Evolutionary conservation across 805 yeast species (phyloP).

Genomic region (Yarrowia alimentaria): DNA sequence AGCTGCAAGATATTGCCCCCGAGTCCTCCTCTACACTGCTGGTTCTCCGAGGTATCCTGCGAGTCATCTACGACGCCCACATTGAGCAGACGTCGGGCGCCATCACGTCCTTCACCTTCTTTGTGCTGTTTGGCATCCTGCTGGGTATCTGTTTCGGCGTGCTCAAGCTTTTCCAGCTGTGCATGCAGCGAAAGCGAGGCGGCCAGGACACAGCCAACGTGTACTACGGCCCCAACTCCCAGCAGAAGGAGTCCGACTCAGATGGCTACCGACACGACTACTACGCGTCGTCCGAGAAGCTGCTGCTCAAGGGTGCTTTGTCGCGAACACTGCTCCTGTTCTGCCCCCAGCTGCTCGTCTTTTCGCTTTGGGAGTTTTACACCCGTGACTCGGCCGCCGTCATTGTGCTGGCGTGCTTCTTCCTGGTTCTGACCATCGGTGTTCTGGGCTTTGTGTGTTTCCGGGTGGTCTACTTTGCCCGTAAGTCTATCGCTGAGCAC

Average conservation of each 20-base stretch:
- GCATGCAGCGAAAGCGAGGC: slow-evolving; percentile 7
- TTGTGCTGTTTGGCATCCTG: slow-evolving; percentile 71
- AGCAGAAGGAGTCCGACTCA: slow-evolving; percentile 12
- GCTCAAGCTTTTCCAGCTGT: slow-evolving; percentile 44
- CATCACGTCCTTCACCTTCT: slow-evolving; percentile 83
- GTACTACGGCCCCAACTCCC: slow-evolving; percentile 14
- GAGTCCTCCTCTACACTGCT: slow-evolving; percentile 43
- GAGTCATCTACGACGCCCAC: slow-evolving; percentile 71
- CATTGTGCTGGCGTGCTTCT: slow-evolving; percentile 72
- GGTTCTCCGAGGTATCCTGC: slow-evolving; percentile 81
- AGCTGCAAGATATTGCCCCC: slow-evolving; percentile 30
- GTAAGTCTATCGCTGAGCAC: slow-evolving; percentile 54
- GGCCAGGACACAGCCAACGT: slow-evolving; percentile 2
- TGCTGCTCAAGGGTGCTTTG: slow-evolving; percentile 73
- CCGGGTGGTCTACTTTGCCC: slow-evolving; percentile 64
- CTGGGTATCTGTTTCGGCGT: slow-evolving; percentile 59
- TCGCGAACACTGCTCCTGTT: slow-evolving; percentile 81
- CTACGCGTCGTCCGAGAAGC: too few relatives aligned
- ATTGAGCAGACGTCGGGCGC: slow-evolving; percentile 85
- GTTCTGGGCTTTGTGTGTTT: slow-evolving; percentile 64
- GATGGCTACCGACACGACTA: slow-evolving; percentile 75
- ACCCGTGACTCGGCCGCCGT: slow-evolving; percentile 84
- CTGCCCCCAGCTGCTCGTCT: slow-evolving; percentile 72
- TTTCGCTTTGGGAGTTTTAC: slow-evolving; percentile 86
- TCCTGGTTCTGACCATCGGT: slow-evolving; percentile 59